Evolutionary conservation across 2,329 filamentous ascomycete genomes (phyloP).

Genomic region (Rosellinia necatrix): DNA sequence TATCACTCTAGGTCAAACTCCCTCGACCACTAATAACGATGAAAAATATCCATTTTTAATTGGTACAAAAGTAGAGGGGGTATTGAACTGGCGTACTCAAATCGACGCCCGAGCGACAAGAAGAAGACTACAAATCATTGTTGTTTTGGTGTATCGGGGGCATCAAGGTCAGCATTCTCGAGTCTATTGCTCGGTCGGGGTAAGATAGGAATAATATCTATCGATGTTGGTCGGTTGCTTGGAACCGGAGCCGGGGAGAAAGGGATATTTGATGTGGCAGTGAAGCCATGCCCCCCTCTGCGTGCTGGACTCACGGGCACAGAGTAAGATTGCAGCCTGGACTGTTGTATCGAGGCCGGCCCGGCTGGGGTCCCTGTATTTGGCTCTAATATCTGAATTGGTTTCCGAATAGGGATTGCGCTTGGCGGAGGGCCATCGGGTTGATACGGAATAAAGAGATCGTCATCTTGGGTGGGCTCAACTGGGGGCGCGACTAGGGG

Average conservation of each 20-base stretch:
- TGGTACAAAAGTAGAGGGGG: no score
- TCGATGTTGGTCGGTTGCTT: conserved; percentile 16
- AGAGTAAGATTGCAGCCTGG: conserved; percentile 20
- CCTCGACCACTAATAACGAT: neutral
- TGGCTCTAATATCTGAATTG: conserved; percentile 35
- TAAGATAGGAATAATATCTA: conserved; percentile 19
- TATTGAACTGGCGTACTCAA: neutral
- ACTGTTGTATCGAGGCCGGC: conserved; percentile 12
- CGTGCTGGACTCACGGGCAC: conserved; percentile 30
- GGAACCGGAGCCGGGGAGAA: conserved; percentile 30
- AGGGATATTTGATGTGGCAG: conserved; percentile 35
- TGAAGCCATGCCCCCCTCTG: conserved; percentile 33
- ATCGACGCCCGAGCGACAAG: neutral
- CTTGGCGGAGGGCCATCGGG: conserved; percentile 56
- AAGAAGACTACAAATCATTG: conserved; percentile 3
- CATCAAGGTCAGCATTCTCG: conserved; percentile 10
- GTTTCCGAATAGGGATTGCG: conserved; percentile 39
- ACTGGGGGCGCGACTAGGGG: conserved; percentile 36
- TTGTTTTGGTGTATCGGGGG: conserved; percentile 25
- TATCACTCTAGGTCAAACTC: neutral
- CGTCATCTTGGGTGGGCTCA: conserved; percentile 32
- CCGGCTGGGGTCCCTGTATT: conserved; percentile 29
- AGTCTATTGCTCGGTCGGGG: conserved; percentile 16
- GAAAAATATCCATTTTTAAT: neutral
- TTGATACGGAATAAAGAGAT: conserved; percentile 60